Conservation (phyloP, 1,284 basidiomycete genomes). For the Sphaerobolus stellatus region DNA sequence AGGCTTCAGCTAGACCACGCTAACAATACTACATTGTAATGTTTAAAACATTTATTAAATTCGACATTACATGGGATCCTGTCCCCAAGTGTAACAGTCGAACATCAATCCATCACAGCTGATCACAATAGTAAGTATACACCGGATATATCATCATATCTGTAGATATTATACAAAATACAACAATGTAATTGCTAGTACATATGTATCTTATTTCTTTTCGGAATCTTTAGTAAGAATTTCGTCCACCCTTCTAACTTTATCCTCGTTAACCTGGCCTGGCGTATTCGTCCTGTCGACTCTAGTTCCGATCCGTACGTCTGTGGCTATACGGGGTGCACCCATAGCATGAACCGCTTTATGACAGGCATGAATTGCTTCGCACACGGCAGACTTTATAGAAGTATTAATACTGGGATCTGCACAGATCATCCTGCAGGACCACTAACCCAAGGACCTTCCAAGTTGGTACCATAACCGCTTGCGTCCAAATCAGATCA, state of each 20-base stretch:
- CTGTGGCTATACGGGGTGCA: slow-evolving; percentile 74
- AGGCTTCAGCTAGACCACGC: no score
- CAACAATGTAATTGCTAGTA: no score
- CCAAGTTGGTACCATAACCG: slow-evolving; percentile 85
- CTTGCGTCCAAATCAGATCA: slow-evolving; percentile 39
- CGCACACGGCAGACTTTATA: slow-evolving; percentile 72
- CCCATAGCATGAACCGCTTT: slow-evolving; percentile 81
- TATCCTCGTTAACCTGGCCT: slow-evolving; percentile 74
- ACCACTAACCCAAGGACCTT: slow-evolving; percentile 12
- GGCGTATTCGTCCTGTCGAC: slow-evolving; percentile 63
- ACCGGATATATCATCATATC: no score
- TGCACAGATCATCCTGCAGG: not conserved
- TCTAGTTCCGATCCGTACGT: slow-evolving; percentile 90
- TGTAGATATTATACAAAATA: no score
- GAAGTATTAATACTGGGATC: not conserved
- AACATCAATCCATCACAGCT: no score
- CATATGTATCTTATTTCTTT: no score
- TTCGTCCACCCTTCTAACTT: slow-evolving; percentile 76
- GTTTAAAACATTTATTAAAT: no score
- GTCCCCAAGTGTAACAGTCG: no score
- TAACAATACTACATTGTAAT: no score
- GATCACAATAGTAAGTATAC: no score
- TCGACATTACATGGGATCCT: no score
- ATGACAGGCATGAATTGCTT: slow-evolving; percentile 86
- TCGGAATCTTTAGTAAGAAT: no score